A percentile compares a stretch with the other conserved stretches of the same genome.
Evolutionary conservation across 2,329 filamentous ascomycete genomes (phyloP).

Genomic region (Didymella glomerata): DNA sequence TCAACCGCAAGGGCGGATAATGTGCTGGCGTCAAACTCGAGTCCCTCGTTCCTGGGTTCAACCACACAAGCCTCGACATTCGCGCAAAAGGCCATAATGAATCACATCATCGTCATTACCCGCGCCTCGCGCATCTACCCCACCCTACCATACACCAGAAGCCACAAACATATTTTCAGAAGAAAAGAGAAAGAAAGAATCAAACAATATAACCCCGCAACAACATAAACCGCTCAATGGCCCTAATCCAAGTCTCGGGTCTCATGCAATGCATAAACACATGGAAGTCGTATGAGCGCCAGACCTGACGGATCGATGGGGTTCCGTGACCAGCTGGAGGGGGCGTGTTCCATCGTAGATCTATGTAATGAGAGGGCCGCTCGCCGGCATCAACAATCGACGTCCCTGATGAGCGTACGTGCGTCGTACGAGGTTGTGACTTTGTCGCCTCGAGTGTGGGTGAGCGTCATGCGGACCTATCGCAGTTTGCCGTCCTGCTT

Average conservation of each 20-base stretch:
- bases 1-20: background rate
- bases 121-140: slow-evolving; percentile 1
- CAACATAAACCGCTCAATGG: slow-evolving; percentile 9
- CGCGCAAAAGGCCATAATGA: background rate
- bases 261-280: slow-evolving; percentile 25
- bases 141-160: slow-evolving; percentile 1
- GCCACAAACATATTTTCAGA: background rate
- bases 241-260: slow-evolving; percentile 12
- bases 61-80: too few species aligned
- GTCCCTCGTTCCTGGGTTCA: too few species aligned
- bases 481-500: slow-evolving; percentile 55
- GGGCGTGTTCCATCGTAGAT: slow-evolving; percentile 36
- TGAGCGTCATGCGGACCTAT: slow-evolving; percentile 29
- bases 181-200: background rate
- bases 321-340: slow-evolving; percentile 36
- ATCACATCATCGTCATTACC: slow-evolving; percentile 5
- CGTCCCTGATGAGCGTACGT: background rate
- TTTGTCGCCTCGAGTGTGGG: background rate
- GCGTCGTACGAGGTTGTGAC: slow-evolving; percentile 9
- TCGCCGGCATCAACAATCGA: background rate
- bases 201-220: slow-evolving; percentile 1
- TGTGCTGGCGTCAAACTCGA: background rate
- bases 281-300: slow-evolving; percentile 31
- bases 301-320: slow-evolving; percentile 36
- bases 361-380: slow-evolving; percentile 23